Conservation (phyloP, 345 rosid species). For the Rubroshorea leprosula region DNA sequence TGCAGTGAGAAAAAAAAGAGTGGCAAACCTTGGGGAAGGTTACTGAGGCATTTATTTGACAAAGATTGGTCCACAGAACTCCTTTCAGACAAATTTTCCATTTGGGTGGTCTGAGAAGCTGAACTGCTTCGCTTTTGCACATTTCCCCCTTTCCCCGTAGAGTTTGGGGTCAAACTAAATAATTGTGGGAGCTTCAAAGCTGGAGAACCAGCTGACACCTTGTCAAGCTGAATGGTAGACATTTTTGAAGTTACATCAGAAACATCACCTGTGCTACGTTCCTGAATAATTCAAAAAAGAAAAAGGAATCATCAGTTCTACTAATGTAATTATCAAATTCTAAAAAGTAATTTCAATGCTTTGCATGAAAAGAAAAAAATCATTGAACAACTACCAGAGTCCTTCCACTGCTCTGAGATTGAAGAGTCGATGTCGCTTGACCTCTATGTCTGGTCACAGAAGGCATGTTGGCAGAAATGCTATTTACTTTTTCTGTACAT, state of each 20-base stretch:
- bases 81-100: slow-evolving; percentile 54
- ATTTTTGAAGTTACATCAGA: slow-evolving; percentile 64
- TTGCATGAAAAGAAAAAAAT: slow-evolving; percentile 7
- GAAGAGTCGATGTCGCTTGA: slow-evolving; percentile 55
- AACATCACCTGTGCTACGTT: slow-evolving; percentile 58
- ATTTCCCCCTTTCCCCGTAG: slow-evolving; percentile 79
- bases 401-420: slow-evolving; percentile 74
- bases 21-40: slow-evolving; percentile 57
- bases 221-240: slow-evolving; percentile 75
- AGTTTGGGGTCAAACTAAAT: slow-evolving; percentile 84
- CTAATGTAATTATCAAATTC: not conserved
- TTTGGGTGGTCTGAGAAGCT: slow-evolving; percentile 52
- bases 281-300: slow-evolving; percentile 37
- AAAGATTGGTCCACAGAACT: slow-evolving; percentile 48
- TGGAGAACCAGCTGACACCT: slow-evolving; percentile 60
- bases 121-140: slow-evolving; percentile 60
- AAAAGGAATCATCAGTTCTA: slow-evolving; percentile 4
- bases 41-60: slow-evolving; percentile 39
- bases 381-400: slow-evolving; percentile 43
- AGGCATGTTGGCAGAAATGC: slow-evolving; percentile 63
- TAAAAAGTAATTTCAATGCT: slow-evolving; percentile 8
- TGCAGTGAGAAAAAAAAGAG: slow-evolving; percentile 7
- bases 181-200: slow-evolving; percentile 90
- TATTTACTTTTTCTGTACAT: slow-evolving; percentile 69
- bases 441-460: slow-evolving; percentile 49